Evolutionary conservation across 176 grass and related monocot species (phyloP).

Genomic region (Raddia guianensis): DNA sequence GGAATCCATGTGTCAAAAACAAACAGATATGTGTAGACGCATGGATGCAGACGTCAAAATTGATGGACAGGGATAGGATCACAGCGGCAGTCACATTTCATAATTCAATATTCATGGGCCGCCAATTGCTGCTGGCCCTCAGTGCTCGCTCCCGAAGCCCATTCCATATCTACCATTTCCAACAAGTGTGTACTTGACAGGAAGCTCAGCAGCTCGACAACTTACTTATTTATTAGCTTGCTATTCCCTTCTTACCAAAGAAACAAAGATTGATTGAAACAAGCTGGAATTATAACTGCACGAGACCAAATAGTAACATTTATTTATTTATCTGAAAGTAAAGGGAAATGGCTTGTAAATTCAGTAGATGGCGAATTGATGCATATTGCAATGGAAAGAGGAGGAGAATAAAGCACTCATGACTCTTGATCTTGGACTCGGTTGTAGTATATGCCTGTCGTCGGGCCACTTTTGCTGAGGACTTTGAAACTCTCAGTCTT

Average conservation of each 20-base stretch:
- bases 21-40: too few species aligned
- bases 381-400: background rate
- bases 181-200: too few species aligned
- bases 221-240: background rate
- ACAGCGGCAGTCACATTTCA: too few species aligned
- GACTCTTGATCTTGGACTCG: background rate
- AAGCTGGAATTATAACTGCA: background rate
- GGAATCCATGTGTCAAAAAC: too few species aligned
- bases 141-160: too few species aligned
- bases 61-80: too few species aligned
- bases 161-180: too few species aligned
- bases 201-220: background rate
- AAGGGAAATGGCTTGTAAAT: background rate
- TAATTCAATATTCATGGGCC: too few species aligned
- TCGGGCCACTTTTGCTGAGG: slow-evolving; percentile 41
- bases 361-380: background rate
- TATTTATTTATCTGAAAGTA: too few species aligned
- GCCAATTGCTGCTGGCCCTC: too few species aligned
- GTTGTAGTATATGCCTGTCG: slow-evolving; percentile 48
- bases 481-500: slow-evolving; percentile 41
- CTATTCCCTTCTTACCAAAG: background rate
- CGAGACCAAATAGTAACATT: background rate
- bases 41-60: too few species aligned
- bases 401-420: background rate
- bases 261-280: background rate